Percentiles rank a stretch among this genome's conserved stretches.
Evolutionary conservation across 441 rosid species (phyloP).

Genomic region (Populus tomentosa): DNA sequence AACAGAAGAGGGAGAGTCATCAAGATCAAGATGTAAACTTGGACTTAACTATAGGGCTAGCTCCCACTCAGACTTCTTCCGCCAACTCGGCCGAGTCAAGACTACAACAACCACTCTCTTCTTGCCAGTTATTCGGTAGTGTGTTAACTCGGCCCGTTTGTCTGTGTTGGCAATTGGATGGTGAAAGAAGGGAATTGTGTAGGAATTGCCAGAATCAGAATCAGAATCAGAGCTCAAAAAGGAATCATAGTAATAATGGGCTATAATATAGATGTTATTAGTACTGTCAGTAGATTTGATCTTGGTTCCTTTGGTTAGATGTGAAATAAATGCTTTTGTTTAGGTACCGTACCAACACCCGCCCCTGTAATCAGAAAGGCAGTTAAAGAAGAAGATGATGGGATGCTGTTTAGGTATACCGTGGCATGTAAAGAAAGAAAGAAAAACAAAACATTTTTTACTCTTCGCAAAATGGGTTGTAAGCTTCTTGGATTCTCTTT

Average conservation of each 20-base stretch:
- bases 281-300: neutral
- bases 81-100: slow-evolving; percentile 47
- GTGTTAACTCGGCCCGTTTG: slow-evolving; percentile 36
- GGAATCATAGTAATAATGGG: neutral
- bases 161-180: slow-evolving; percentile 51
- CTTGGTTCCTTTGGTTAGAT: neutral
- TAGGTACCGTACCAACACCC: neutral
- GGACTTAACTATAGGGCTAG: slow-evolving; percentile 21
- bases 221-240: slow-evolving; percentile 1
- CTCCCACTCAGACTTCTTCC: slow-evolving; percentile 16
- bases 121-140: neutral
- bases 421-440: neutral
- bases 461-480: neutral
- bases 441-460: neutral
- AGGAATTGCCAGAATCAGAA: slow-evolving; percentile 21
- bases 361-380: neutral
- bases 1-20: neutral
- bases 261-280: neutral
- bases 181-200: slow-evolving; percentile 40
- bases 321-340: slow-evolving; percentile 1
- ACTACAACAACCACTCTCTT: slow-evolving; percentile 11
- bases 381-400: neutral
- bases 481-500: neutral
- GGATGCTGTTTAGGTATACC: neutral
- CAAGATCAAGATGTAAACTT: slow-evolving; percentile 15